Conservation (phyloP, 495 filamentous ascomycete genomes). For the Usnea hakonensis region DNA sequence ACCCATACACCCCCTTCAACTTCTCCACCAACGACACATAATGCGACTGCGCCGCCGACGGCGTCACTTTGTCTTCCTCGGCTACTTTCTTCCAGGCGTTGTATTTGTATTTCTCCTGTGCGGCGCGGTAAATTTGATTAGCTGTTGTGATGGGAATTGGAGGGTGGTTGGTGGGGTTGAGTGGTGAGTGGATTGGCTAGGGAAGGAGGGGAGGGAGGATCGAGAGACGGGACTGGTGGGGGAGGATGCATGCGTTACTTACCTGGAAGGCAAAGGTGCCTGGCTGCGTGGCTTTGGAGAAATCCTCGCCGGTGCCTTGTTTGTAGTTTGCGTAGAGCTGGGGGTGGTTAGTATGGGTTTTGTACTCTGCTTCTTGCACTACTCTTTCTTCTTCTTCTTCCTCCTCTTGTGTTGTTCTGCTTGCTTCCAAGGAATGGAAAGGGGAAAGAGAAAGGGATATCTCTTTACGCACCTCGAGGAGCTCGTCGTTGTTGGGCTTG, state of each 20-base stretch:
- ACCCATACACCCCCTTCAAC: constrained; percentile 62
- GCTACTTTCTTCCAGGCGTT: constrained; percentile 60
- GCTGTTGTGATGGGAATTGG: no score
- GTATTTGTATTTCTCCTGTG: constrained; percentile 71
- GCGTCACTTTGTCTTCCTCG: constrained; percentile 45
- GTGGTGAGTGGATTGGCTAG: no score
- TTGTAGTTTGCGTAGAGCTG: constrained; percentile 58
- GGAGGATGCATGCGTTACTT: constrained; percentile 5
- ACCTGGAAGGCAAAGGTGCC: constrained; percentile 51
- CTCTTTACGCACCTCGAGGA: constrained; percentile 56
- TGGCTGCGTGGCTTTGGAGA: constrained; percentile 36
- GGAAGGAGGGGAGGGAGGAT: constrained; percentile 5
- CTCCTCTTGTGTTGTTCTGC: neutral
- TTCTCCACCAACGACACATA: constrained; percentile 66
- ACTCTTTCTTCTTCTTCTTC: no score
- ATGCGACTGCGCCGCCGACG: constrained; percentile 59
- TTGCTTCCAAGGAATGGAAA: neutral
- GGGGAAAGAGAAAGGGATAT: neutral
- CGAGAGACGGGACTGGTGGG: no score
- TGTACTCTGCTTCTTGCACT: no score
- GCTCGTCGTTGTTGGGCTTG: constrained; percentile 44
- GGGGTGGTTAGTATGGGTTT: neutral
- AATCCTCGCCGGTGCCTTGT: constrained; percentile 39
- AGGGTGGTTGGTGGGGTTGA: no score
- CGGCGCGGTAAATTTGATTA: neutral